phyloP scores from a whole-genome alignment of 345 rosid species.

The Durio zibethinus region DNA sequence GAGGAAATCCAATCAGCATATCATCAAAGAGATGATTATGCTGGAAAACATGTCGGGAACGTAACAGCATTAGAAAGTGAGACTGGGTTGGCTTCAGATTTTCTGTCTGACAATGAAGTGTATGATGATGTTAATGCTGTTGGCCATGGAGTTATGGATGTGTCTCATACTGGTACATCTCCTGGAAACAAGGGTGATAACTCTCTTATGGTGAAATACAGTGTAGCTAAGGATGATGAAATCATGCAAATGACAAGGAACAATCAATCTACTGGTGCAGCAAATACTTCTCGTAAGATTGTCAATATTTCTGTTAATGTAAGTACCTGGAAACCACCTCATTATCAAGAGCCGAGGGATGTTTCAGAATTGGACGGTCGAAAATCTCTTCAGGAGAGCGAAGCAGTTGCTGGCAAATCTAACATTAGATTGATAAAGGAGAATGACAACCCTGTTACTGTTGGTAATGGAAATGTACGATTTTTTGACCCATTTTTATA shows the following conservation, averaged over 20 bases:
- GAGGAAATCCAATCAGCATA: constrained; percentile 25
- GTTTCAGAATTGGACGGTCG: constrained; percentile 37
- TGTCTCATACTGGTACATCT: constrained; percentile 33
- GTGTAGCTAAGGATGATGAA: constrained; percentile 37
- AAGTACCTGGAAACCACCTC: constrained; percentile 51
- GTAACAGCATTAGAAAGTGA: constrained; percentile 37
- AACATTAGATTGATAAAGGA: constrained; percentile 34
- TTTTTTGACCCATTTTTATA: constrained; percentile 9
- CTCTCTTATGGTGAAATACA: constrained; percentile 39
- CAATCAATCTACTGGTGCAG: constrained; percentile 33
- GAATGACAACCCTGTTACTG: constrained; percentile 32
- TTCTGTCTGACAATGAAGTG: constrained; percentile 43
- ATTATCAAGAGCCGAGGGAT: constrained; percentile 40
- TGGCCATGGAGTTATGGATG: constrained; percentile 24
- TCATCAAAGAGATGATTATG: constrained; percentile 39
- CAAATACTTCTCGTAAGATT: constrained; percentile 36
- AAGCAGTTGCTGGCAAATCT: constrained; percentile 33
- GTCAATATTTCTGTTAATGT: constrained; percentile 45
- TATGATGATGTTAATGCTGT: constrained; percentile 37
- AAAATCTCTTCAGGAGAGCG: constrained; percentile 37
- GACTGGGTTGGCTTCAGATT: constrained; percentile 39
- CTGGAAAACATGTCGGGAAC: constrained; percentile 35
- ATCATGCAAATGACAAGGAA: constrained; percentile 25
- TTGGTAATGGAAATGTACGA: constrained; percentile 72
- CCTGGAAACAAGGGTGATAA: constrained; percentile 41